Evolutionary conservation across 805 yeast species (phyloP).

Genomic region (Saccharomyces eubayanus): DNA sequence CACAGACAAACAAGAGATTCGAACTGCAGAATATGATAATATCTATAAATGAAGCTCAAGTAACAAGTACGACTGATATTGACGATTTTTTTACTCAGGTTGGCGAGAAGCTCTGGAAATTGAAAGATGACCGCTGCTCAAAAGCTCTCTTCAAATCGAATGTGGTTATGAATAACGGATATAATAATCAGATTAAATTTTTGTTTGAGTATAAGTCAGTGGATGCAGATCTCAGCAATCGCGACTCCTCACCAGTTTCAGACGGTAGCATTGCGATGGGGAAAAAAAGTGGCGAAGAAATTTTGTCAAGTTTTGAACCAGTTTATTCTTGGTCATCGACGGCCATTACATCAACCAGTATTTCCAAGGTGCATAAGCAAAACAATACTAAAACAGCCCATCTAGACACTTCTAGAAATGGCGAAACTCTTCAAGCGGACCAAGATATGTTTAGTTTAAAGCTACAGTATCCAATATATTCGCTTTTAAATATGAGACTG

Average conservation of each 20-base stretch:
- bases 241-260: background rate
- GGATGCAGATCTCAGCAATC: background rate
- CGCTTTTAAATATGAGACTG: constrained; percentile 27
- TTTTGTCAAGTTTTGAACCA: constrained; percentile 24
- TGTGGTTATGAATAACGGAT: constrained; percentile 30
- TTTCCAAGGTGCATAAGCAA: background rate
- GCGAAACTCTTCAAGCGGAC: background rate
- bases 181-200: constrained; percentile 21
- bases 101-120: constrained; percentile 7
- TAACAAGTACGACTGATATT: constrained; percentile 3
- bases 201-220: constrained; percentile 6
- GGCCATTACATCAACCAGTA: background rate
- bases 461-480: constrained; percentile 25
- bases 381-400: background rate
- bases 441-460: background rate
- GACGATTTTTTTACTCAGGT: constrained; percentile 1
- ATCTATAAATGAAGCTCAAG: constrained; percentile 26
- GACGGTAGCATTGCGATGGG: background rate
- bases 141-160: constrained; percentile 22
- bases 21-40: constrained; percentile 10
- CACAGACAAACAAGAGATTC: constrained; percentile 1
- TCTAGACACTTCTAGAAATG: background rate
- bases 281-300: constrained; percentile 7
- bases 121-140: constrained; percentile 14
- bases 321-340: constrained; percentile 11